phyloP scores from a whole-genome alignment of 768 basidiomycete species.

The Strobilomyces dryophilus region DNA sequence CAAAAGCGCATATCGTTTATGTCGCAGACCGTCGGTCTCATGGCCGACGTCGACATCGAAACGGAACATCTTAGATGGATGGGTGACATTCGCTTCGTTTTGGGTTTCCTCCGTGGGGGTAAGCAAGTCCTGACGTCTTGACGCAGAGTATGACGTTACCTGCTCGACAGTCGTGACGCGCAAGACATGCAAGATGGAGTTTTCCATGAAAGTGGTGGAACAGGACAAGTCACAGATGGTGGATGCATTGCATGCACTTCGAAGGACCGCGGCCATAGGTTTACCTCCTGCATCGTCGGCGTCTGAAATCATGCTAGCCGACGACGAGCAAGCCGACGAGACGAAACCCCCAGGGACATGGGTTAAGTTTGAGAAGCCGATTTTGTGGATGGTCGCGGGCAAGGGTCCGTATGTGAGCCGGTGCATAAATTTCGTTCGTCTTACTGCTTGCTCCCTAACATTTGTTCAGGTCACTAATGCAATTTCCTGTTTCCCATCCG shows the following conservation, averaged over 20 bases:
- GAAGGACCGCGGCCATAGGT: conserved; percentile 18
- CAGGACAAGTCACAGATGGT: conserved; percentile 72
- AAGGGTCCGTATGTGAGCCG: conserved; percentile 73
- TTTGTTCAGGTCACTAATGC: conserved; percentile 60
- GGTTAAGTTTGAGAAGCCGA: conserved; percentile 63
- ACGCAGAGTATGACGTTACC: neutral
- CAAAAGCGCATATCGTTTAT: conserved; percentile 72
- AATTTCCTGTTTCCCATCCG: conserved; percentile 78
- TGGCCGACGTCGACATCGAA: conserved; percentile 81
- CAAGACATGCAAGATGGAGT: conserved; percentile 61
- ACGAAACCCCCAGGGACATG: conserved; percentile 52
- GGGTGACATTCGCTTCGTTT: conserved; percentile 75
- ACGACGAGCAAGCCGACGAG: conserved; percentile 13
- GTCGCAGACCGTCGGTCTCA: conserved; percentile 77
- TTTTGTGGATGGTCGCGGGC: conserved; percentile 70
- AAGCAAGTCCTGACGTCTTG: conserved; percentile 14
- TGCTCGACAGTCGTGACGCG: conserved; percentile 48
- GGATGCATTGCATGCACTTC: conserved; percentile 41
- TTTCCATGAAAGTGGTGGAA: conserved; percentile 68
- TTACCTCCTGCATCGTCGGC: conserved; percentile 5
- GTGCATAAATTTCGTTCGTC: conserved; percentile 30
- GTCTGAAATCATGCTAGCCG: conserved; percentile 8
- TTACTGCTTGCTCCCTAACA: neutral
- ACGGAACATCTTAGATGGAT: conserved; percentile 86
- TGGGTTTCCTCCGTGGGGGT: conserved; percentile 71